Conservation (phyloP, 2,329 filamentous ascomycete genomes). For the Colletotrichum zoysiae region DNA sequence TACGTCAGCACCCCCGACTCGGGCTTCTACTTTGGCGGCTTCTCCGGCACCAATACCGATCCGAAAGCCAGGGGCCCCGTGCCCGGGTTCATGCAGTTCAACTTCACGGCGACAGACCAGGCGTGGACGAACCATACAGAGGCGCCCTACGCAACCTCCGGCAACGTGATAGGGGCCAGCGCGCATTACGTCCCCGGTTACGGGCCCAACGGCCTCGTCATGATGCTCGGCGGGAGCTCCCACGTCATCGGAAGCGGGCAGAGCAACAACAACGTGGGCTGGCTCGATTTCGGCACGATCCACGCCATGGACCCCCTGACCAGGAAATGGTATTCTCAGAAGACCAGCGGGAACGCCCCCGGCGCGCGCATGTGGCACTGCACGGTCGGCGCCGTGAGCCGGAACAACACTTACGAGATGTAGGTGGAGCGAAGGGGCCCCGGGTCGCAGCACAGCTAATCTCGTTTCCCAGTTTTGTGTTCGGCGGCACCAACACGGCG, state of each 20-base stretch:
- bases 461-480: constrained; percentile 34
- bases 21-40: constrained; percentile 41
- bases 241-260: constrained; percentile 10
- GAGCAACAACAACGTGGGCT: constrained; percentile 19
- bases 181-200: constrained; percentile 38
- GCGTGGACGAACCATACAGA: constrained; percentile 36
- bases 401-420: constrained; percentile 42
- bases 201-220: constrained; percentile 39
- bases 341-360: constrained; percentile 37
- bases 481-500: constrained; percentile 35
- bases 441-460: neutral
- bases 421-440: constrained; percentile 3
- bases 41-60: constrained; percentile 18
- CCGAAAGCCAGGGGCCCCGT: constrained; percentile 25
- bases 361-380: constrained; percentile 36
- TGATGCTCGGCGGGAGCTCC: constrained; percentile 36
- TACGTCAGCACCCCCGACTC: constrained; percentile 36
- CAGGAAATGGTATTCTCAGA: constrained; percentile 39
- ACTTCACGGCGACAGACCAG: constrained; percentile 32
- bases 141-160: constrained; percentile 31
- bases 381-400: constrained; percentile 33
- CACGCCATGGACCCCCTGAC: constrained; percentile 41
- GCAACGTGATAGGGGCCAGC: constrained; percentile 25
- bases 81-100: constrained; percentile 34
- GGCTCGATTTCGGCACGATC: constrained; percentile 36